Conservation (phyloP, 2,329 filamentous ascomycete genomes). For the Colletotrichum tanaceti region DNA sequence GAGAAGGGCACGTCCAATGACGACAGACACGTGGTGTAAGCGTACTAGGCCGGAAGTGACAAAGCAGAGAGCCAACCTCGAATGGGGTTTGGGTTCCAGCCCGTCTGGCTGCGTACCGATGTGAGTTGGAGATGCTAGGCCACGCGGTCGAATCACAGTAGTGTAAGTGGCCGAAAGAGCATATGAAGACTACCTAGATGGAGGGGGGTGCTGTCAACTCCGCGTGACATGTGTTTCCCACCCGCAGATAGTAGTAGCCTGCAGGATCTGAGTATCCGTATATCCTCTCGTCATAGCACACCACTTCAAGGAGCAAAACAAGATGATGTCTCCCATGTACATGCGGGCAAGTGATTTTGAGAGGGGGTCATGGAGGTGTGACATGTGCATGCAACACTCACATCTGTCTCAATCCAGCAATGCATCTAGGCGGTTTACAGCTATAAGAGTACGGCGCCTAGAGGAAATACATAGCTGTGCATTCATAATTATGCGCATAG, state of each 20-base stretch:
- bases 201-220: not conserved
- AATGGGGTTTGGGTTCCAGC: not conserved
- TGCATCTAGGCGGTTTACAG: not conserved
- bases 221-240: not conserved
- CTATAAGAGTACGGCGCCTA: not conserved
- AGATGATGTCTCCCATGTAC: not conserved
- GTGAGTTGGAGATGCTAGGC: not conserved
- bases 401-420: not conserved
- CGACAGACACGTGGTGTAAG: conserved; percentile 30
- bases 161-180: conserved; percentile 14
- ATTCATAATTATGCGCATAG: not conserved
- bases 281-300: not conserved
- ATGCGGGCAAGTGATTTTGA: not conserved
- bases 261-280: not conserved
- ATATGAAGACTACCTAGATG: not conserved
- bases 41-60: conserved; percentile 14
- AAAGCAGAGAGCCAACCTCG: not conserved
- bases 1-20: conserved; percentile 19
- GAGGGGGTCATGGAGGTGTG: not conserved
- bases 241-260: not conserved
- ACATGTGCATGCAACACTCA: not conserved
- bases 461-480: not conserved
- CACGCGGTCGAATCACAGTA: not conserved
- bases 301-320: not conserved
- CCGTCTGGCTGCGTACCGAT: conserved; percentile 2